Percentiles rank a stretch among this genome's conserved stretches.
Conservation (phyloP, 1,139 yeast species). For the Taphrina wiesneri region DNA sequence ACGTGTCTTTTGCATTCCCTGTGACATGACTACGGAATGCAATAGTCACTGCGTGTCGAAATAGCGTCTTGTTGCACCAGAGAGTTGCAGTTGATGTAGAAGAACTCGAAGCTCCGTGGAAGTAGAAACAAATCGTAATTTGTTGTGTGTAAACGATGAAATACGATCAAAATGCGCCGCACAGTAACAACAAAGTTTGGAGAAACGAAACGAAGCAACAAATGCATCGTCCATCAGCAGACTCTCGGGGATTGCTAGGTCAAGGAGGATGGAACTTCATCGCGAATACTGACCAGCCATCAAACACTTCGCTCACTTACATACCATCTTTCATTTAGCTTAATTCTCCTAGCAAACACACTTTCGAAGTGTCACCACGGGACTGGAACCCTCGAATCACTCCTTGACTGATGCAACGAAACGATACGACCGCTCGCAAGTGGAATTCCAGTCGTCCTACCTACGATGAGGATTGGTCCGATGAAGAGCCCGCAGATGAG, state of each 20-base stretch:
- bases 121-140: background rate
- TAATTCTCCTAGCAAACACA: too few species aligned
- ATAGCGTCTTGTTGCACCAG: too few species aligned
- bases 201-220: background rate
- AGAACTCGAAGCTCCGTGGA: background rate
- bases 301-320: too few species aligned
- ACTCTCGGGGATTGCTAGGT: background rate
- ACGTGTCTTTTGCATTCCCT: background rate
- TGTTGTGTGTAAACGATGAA: background rate
- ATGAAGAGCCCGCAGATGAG: conserved; percentile 3
- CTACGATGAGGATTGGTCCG: conserved; percentile 21
- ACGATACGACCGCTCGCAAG: conserved; percentile 10
- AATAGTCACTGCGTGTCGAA: too few species aligned
- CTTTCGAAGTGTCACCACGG: background rate
- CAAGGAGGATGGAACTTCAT: too few species aligned
- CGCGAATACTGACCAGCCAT: background rate
- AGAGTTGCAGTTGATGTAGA: too few species aligned
- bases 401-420: background rate
- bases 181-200: background rate
- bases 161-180: background rate
- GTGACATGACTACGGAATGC: too few species aligned
- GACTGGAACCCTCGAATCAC: background rate
- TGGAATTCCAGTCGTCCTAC: conserved; percentile 11
- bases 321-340: too few species aligned
- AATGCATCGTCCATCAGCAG: background rate